These are phyloP conservation scores for Echria macrotheca DNA, from an alignment of 495 filamentous ascomycete species.

Conservation along the genomic window DNA sequence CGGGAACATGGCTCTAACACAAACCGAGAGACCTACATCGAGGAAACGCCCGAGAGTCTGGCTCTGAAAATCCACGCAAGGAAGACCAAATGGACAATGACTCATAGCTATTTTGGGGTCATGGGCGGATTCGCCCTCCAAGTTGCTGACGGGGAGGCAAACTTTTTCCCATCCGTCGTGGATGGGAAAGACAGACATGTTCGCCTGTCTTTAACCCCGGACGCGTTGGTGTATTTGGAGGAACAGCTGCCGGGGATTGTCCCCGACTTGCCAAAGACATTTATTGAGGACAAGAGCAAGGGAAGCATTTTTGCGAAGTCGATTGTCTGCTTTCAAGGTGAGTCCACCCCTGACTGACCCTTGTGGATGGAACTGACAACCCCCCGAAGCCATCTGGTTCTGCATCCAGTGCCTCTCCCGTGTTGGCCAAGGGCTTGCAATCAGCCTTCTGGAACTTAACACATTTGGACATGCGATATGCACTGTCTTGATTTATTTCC, in stretches of 20 bases:
- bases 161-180: neutral
- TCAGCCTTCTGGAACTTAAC: slow-evolving; percentile 16
- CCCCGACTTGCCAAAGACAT: neutral
- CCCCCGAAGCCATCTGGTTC: slow-evolving; percentile 4
- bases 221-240: neutral
- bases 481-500: neutral
- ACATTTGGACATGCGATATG: slow-evolving; percentile 16
- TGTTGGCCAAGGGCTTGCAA: slow-evolving; percentile 11
- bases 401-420: slow-evolving; percentile 1
- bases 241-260: neutral
- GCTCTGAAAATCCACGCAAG: neutral
- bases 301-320: neutral
- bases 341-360: neutral
- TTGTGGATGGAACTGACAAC: neutral
- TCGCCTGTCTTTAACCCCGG: neutral
- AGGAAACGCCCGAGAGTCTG: too few species aligned
- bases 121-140: neutral
- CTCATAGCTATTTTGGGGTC: slow-evolving; percentile 3
- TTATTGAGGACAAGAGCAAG: neutral
- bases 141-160: neutral
- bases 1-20: too few species aligned
- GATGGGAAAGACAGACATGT: neutral
- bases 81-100: slow-evolving; percentile 1
- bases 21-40: too few species aligned
- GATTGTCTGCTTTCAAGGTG: neutral